Percentiles rank a stretch among this genome's conserved stretches.
Evolutionary conservation across 73 alveolate species (phyloP).

Genomic region (Halteria grandinella): DNA sequence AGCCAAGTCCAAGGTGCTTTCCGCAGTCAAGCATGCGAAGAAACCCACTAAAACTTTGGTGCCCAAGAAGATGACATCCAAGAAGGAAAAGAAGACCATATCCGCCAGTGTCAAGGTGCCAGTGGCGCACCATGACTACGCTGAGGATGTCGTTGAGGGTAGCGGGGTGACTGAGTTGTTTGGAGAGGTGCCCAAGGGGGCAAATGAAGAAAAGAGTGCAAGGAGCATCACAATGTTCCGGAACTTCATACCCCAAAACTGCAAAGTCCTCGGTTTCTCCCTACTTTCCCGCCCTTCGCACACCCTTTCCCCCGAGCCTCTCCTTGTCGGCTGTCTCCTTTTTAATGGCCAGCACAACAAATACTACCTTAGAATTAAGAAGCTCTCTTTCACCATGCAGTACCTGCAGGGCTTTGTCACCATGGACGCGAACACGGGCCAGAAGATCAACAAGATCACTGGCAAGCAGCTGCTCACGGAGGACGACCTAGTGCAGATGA

Average conservation of each 20-base stretch:
- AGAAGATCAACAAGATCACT: not conserved
- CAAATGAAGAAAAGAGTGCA: too few species aligned
- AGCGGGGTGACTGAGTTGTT: too few species aligned
- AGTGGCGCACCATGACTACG: too few species aligned
- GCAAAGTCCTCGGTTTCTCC: conserved; percentile 37
- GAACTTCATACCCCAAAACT: not conserved
- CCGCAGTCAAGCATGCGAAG: too few species aligned
- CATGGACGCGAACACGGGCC: conserved; percentile 4
- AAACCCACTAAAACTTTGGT: too few species aligned
- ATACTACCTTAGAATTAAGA: not conserved
- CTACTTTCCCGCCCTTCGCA: conserved; percentile 11
- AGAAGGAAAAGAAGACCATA: too few species aligned
- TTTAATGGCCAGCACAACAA: not conserved
- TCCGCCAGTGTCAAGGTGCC: too few species aligned
- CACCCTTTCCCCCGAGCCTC: conserved; percentile 3
- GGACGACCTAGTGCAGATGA: not conserved
- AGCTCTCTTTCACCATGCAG: not conserved
- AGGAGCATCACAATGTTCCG: not conserved
- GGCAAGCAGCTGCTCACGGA: not conserved
- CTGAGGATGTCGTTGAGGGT: too few species aligned
- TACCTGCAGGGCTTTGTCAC: conserved; percentile 16
- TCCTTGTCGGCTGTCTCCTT: conserved; percentile 19
- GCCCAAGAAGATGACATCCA: too few species aligned
- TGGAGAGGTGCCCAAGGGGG: too few species aligned
- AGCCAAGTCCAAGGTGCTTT: too few species aligned